phyloP scores from a whole-genome alignment of 2,329 filamentous ascomycete genomes.

The Colletotrichum tofieldiae region DNA sequence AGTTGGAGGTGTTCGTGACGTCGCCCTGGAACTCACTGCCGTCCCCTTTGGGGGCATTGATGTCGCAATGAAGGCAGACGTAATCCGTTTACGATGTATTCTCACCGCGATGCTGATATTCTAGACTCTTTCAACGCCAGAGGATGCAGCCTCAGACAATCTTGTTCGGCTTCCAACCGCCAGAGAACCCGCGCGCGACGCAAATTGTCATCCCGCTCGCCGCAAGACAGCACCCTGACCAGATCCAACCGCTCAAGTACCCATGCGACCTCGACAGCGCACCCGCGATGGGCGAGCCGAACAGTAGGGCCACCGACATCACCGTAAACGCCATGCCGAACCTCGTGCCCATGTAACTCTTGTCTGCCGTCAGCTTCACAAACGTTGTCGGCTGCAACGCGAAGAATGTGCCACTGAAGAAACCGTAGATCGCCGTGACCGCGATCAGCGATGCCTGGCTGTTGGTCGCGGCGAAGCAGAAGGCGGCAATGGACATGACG shows the following conservation, averaged over 20 bases:
- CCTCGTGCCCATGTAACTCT: constrained; percentile 54
- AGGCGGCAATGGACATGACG: constrained; percentile 44
- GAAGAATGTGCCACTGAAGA: constrained; percentile 54
- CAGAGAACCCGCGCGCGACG: constrained; percentile 22
- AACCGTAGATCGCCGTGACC: constrained; percentile 42
- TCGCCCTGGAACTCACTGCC: neutral
- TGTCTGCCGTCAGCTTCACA: constrained; percentile 51
- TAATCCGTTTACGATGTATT: neutral
- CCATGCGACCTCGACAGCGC: constrained; percentile 45
- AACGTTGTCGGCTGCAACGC: constrained; percentile 56
- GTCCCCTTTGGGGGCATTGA: neutral
- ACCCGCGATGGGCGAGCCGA: constrained; percentile 52
- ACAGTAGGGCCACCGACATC: constrained; percentile 50
- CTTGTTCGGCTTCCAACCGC: constrained; percentile 35
- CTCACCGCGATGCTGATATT: neutral
- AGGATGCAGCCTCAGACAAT: neutral
- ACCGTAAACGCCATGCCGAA: constrained; percentile 56
- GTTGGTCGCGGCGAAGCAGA: constrained; percentile 26
- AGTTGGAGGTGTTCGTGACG: neutral
- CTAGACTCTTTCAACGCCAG: neutral
- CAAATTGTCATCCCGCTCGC: constrained; percentile 22
- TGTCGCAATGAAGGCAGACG: too few relatives aligned
- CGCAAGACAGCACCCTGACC: constrained; percentile 37
- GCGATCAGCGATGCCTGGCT: constrained; percentile 39
- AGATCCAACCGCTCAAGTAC: constrained; percentile 41